These are phyloP conservation scores for Allium cepa DNA, from an alignment of 106 monocot genomes.

Conservation along the genomic window DNA sequence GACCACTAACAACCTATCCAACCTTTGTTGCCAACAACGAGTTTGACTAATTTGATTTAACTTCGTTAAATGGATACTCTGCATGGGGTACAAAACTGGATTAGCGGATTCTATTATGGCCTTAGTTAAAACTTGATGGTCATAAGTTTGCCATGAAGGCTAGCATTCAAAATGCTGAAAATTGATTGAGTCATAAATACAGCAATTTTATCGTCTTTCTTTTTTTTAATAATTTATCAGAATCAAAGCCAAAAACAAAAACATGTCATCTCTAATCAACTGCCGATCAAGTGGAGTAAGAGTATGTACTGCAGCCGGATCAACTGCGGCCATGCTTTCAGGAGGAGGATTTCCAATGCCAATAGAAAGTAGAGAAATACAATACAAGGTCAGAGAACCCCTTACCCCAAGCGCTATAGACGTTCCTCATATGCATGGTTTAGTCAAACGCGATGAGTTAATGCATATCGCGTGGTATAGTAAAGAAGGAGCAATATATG, in stretches of 20 bases:
- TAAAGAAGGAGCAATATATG: constrained; percentile 69
- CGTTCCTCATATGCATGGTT: constrained; percentile 52
- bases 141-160: no score
- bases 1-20: no score
- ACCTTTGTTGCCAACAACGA: no score
- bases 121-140: no score
- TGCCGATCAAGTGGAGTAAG: constrained; percentile 85
- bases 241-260: constrained; percentile 16
- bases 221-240: constrained; percentile 31
- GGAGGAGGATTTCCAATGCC: constrained; percentile 84
- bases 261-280: constrained; percentile 35
- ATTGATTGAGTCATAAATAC: no score
- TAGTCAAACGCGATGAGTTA: constrained; percentile 32
- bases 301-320: constrained; percentile 80
- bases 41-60: no score
- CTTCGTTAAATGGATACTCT: no score
- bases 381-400: constrained; percentile 93
- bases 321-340: constrained; percentile 96
- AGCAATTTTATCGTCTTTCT: no score
- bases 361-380: constrained; percentile 47
- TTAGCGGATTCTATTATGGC: no score
- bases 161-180: no score
- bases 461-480: constrained; percentile 55
- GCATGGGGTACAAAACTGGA: no score
- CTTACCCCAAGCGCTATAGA: constrained; percentile 33